Evolutionary conservation across 2,329 filamentous ascomycete genomes (phyloP), one percentile per base, ranked within the genome.

Genomic region (Sclerotinia trifoliorum): DNA sequence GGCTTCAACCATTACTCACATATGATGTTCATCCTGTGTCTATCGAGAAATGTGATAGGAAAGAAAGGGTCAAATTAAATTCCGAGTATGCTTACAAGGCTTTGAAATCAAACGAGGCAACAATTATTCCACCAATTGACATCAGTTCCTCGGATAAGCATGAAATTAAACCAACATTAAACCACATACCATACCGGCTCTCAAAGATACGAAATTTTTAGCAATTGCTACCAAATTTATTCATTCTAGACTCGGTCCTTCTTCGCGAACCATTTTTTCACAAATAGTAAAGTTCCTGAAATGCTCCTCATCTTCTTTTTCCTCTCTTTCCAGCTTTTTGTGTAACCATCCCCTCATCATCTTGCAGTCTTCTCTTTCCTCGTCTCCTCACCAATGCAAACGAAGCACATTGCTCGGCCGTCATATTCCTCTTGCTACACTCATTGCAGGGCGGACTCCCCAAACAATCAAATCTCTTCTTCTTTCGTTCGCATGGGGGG

Each of bases 381-480:
- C 51, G 32, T 52, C 61, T 29, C 15, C 54, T 65, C 5, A 56
- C 39, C 1, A 29, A n/a, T n/a, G 29, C 52, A 32, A 35, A 65
- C 11, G 49, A 39, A 29, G 49, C 26, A 49, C 61, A 68, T 32
- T 57, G 29, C 29, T 68, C 60, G 5, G 49, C 52, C 21, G 61
- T 65, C 49, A 49, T 65, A 21, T 56, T 42, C 21, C 66, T 49
- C 61, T 57, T 65, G 21, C 52, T 57, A 21, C 66, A 68, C 51
- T 65, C 61, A 17, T 56, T 68, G 52, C 66, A 68, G 49, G 51
- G 62, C 29, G 66, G 51, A 17, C 24, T 51, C 49, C 66, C 60
- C 32, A 68, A 44, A 26, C 61, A 68, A 65, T 48, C 60, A 42
- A 56, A 65, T 35, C 51, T 68, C 52, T 68, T 63, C 32, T 68